Evolutionary conservation across 352 stramenopile species (phyloP).

Genomic region (Globisporangium acanthophoron): DNA sequence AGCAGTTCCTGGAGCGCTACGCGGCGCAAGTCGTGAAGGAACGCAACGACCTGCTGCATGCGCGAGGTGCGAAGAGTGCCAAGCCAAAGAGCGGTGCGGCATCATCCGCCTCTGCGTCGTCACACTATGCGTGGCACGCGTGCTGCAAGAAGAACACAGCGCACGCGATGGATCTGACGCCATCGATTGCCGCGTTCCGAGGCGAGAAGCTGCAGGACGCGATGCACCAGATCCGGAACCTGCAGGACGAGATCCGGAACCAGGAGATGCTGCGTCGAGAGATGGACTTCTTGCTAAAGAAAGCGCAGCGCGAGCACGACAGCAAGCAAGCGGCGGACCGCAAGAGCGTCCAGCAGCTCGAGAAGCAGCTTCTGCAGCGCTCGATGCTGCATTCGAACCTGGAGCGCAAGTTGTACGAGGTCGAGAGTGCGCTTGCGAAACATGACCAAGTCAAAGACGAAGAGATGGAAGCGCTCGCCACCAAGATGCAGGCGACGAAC

Average conservation of each 20-base stretch:
- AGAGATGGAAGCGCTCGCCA: conserved; percentile 30
- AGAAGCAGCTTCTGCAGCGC: conserved; percentile 71
- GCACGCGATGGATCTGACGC: conserved; percentile 57
- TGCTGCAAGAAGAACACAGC: conserved; percentile 79
- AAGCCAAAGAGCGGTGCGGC: conserved; percentile 23
- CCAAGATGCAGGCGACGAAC: conserved; percentile 24
- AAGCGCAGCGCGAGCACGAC: conserved; percentile 68
- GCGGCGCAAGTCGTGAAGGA: conserved; percentile 82
- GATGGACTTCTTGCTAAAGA: conserved; percentile 64
- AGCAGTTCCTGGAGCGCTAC: conserved; percentile 75
- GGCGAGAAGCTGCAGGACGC: conserved; percentile 69
- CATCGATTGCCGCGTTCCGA: conserved; percentile 67
- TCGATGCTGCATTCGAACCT: conserved; percentile 53
- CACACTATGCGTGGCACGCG: conserved; percentile 72
- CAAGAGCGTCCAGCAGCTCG: conserved; percentile 66
- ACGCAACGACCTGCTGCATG: conserved; percentile 73
- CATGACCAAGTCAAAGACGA: conserved; percentile 44
- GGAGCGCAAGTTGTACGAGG: conserved; percentile 70
- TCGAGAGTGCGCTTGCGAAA: conserved; percentile 47
- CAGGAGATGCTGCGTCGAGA: conserved; percentile 55
- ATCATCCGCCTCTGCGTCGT: background rate
- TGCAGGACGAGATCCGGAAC: conserved; percentile 63
- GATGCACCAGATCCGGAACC: conserved; percentile 30
- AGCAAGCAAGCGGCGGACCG: conserved; percentile 48
- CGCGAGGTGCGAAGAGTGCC: conserved; percentile 28